Evolutionary conservation across 768 basidiomycete genomes (phyloP).

Genomic region (Ephemerocybe angulata): DNA sequence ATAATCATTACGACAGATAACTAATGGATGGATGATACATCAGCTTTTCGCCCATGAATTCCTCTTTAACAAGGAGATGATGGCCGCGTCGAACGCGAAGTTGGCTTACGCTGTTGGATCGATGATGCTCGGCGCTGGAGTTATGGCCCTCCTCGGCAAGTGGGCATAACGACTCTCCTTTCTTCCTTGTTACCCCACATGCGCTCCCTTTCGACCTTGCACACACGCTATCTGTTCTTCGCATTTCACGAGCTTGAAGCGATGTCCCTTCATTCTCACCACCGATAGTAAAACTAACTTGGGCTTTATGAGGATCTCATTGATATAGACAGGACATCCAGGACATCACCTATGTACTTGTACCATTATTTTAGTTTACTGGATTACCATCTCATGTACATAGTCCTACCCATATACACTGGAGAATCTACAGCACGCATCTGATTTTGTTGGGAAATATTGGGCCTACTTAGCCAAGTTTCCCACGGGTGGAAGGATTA

Average conservation of each 20-base stretch:
- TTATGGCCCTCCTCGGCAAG: constrained; percentile 89
- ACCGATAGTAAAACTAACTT: too few species aligned
- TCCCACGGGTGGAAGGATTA: too few species aligned
- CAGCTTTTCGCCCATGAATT: constrained; percentile 93
- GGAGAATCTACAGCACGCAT: too few species aligned
- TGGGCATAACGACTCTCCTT: constrained; percentile 64
- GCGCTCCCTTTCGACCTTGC: too few species aligned
- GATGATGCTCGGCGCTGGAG: constrained; percentile 75
- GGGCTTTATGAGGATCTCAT: background rate
- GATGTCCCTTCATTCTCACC: background rate
- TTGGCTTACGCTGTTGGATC: constrained; percentile 71
- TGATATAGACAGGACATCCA: background rate
- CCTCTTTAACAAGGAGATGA: constrained; percentile 84
- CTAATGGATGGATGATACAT: constrained; percentile 12
- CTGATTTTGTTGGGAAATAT: too few species aligned
- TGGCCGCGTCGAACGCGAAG: constrained; percentile 58
- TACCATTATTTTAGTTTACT: background rate
- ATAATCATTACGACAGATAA: background rate
- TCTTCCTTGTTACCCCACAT: background rate
- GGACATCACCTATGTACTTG: background rate
- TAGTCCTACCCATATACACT: too few species aligned
- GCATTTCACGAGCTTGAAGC: too few species aligned
- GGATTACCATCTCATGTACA: background rate
- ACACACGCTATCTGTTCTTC: too few species aligned
- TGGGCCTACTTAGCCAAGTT: too few species aligned